A percentile compares a stretch with the other conserved stretches of the same genome.
These are phyloP conservation scores for Lanmaoa pseudosensibilis DNA, from an alignment of 768 basidiomycete species.

Conservation along the genomic window DNA sequence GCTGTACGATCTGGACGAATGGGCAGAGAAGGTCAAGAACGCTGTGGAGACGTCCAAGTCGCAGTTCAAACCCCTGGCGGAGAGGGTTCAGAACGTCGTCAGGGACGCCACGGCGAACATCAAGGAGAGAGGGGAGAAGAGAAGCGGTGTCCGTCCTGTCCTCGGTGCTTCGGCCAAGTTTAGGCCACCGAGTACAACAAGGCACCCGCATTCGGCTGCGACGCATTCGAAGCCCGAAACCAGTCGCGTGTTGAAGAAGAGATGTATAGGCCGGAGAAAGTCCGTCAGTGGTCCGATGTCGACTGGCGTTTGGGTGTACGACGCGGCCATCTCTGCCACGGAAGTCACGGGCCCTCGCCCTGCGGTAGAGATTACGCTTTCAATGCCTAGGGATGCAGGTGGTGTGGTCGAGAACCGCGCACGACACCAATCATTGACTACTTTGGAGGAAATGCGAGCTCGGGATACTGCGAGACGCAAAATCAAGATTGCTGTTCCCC, in stretches of 20 bases:
- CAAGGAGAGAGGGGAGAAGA: conserved; percentile 18
- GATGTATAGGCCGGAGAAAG: conserved; percentile 53
- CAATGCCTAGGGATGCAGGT: neutral
- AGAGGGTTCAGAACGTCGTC: conserved; percentile 26
- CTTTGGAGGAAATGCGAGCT: conserved; percentile 16
- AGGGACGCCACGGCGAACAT: conserved; percentile 8
- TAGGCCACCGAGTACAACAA: neutral
- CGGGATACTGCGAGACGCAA: conserved; percentile 11
- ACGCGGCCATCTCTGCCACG: conserved; percentile 46
- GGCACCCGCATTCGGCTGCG: neutral
- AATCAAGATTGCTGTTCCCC: conserved; percentile 21
- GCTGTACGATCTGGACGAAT: conserved; percentile 60
- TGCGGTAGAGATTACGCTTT: conserved; percentile 24
- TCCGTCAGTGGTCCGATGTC: conserved; percentile 39
- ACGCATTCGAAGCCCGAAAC: conserved; percentile 11
- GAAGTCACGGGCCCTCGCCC: conserved; percentile 31
- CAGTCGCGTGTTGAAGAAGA: conserved; percentile 49
- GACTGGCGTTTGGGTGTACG: conserved; percentile 47
- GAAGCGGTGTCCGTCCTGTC: conserved; percentile 28
- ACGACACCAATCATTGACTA: conserved; percentile 28
- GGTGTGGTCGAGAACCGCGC: conserved; percentile 7
- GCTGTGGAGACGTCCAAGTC: conserved; percentile 53
- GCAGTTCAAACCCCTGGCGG: conserved; percentile 56
- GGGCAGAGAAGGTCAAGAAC: conserved; percentile 54
- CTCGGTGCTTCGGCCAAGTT: conserved; percentile 21